Evolutionary conservation across 176 grass and related monocot genomes (phyloP), one percentile per base, ranked within the genome.

Genomic region (Bonia amplexicaulis): DNA sequence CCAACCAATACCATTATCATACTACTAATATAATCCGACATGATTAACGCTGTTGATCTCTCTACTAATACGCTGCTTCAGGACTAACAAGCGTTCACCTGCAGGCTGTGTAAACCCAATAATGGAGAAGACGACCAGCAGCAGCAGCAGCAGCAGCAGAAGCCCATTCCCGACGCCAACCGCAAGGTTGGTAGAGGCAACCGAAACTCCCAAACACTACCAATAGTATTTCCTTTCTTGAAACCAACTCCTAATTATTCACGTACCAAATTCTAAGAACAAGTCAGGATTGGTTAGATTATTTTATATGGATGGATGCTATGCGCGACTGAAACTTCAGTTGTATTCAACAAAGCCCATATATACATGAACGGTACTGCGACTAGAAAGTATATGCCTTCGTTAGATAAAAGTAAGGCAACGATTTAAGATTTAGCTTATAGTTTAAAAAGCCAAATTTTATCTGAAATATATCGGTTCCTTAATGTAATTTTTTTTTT

Each of bases 151-250:
- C 51, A 75, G 79, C 67, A 73, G 54, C 29, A 65, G 58, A 73
- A 70, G 89, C 27, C 73, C 69, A 62, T 72, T 84, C 74, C 51
- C 75, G 85, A 58, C 80, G 69, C 81, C 89, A 87, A 91, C 89
- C 62, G 81, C 89, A 91, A 84, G 85, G 85, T 87, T 70, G 89
- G 89, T 91, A 91, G 89, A 80, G 81, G 80, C 80, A 87, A 83
- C 88, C 74, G 48, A 82, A 79, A 49, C 75, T 53, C 68, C 31
- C 69, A 40, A 70, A 80, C 85, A 45, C 85, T 57, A 79, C 74
- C 80, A 80, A 84, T 70, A 84, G 62, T 84, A 84, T 91, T 91
- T 75, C 45, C 59, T 75, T 75, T 76, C 81, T 91, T 84, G 80
- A 74, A 80, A 84, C 76, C 62, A 84, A 84, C 89, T 87, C 81